Percentiles rank a stretch among this genome's conserved stretches.
Evolutionary conservation across 306 rosid genomes (phyloP).

Genomic region (Medicago arabica): DNA sequence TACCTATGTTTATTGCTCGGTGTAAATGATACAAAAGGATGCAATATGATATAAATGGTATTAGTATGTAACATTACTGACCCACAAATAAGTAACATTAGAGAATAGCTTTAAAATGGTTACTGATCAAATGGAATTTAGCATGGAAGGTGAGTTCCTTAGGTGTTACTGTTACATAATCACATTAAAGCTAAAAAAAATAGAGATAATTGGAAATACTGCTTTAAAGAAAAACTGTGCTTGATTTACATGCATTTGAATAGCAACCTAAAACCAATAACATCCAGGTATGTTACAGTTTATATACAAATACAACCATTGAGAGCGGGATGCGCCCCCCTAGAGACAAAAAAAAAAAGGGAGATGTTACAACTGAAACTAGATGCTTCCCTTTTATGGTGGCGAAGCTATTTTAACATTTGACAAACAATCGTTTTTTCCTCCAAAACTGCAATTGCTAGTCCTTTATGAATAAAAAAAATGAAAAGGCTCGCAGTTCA

Average conservation of each 20-base stretch:
- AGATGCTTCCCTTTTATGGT: constrained; percentile 15
- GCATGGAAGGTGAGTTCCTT: too few relatives aligned
- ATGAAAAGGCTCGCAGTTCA: constrained; percentile 35
- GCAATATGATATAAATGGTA: too few relatives aligned
- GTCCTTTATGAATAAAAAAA: constrained; percentile 31
- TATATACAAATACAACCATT: constrained; percentile 21
- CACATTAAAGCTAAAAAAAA: too few relatives aligned
- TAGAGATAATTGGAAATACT: too few relatives aligned
- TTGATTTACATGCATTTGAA: constrained; percentile 14
- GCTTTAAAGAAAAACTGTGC: background rate
- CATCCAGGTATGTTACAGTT: background rate
- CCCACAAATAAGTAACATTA: too few relatives aligned
- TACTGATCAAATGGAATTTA: too few relatives aligned
- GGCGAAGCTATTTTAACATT: constrained; percentile 25
- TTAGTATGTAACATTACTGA: too few relatives aligned
- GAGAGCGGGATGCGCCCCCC: background rate
- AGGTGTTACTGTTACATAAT: too few relatives aligned
- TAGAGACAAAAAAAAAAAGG: background rate
- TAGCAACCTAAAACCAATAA: constrained; percentile 19
- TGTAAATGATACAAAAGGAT: too few relatives aligned
- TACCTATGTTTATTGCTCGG: too few relatives aligned
- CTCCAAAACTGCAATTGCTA: constrained; percentile 39
- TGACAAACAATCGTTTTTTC: constrained; percentile 33
- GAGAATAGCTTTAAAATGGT: too few relatives aligned
- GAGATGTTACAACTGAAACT: constrained; percentile 8